A percentile compares a stretch with the other conserved stretches of the same genome.
These are phyloP conservation scores for Fusarium oxysporum DNA, from an alignment of 2,329 filamentous ascomycete genomes.

Conservation along the genomic window DNA sequence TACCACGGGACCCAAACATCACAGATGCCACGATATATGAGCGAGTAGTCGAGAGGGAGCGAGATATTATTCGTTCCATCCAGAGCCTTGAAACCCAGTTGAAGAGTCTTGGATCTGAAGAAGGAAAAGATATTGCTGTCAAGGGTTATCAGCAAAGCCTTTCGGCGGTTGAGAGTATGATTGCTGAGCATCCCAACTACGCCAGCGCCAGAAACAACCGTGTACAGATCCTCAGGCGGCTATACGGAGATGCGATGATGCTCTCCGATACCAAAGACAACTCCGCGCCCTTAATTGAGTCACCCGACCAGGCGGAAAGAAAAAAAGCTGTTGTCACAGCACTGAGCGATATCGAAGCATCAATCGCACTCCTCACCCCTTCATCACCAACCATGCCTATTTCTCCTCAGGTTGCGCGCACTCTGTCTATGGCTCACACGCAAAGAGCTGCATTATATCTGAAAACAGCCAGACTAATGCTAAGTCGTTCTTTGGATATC, in stretches of 20 bases:
- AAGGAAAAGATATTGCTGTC: conserved; percentile 52
- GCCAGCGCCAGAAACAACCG: conserved; percentile 81
- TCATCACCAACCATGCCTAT: conserved; percentile 62
- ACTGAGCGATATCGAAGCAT: conserved; percentile 66
- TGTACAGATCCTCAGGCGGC: conserved; percentile 72
- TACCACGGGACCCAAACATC: conserved; percentile 69
- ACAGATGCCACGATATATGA: conserved; percentile 63
- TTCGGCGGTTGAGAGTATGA: conserved; percentile 64
- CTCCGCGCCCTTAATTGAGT: conserved; percentile 56
- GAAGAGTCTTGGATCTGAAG: conserved; percentile 54
- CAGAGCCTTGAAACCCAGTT: conserved; percentile 67
- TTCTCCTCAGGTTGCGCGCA: conserved; percentile 73
- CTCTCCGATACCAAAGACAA: conserved; percentile 54
- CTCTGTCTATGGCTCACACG: conserved; percentile 76
- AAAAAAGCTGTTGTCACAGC: conserved; percentile 54
- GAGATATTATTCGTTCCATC: conserved; percentile 64
- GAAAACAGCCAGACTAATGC: conserved; percentile 64
- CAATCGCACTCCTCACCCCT: conserved; percentile 70
- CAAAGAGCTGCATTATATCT: conserved; percentile 76
- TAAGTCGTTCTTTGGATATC: conserved; percentile 53
- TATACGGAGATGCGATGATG: conserved; percentile 71
- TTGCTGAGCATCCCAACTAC: conserved; percentile 71
- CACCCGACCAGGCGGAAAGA: conserved; percentile 53
- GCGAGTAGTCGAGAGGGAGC: conserved; percentile 62
- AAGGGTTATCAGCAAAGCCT: conserved; percentile 62